phyloP scores from a whole-genome alignment of 495 filamentous ascomycete species.

The Penicillium soppii region DNA sequence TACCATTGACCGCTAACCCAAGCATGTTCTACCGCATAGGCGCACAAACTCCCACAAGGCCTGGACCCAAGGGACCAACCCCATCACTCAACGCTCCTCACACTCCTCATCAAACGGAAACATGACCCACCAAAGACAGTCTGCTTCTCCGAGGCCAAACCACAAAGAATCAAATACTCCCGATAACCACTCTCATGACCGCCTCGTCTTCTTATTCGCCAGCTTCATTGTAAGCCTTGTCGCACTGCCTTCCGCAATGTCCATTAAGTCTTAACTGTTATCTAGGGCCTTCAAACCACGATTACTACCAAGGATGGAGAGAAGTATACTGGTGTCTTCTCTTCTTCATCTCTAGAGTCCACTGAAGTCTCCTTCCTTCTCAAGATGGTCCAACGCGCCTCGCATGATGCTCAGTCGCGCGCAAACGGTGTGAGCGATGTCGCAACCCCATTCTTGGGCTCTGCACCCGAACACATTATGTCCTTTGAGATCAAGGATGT shows the following conservation, averaged over 20 bases:
- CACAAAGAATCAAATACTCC: conserved; percentile 54
- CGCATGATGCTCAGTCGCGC: conserved; percentile 45
- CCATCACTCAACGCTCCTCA: conserved; percentile 60
- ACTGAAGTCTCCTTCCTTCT: conserved; percentile 64
- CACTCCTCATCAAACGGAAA: conserved; percentile 54
- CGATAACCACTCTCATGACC: conserved; percentile 65
- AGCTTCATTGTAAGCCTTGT: conserved; percentile 59
- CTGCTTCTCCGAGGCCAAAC: conserved; percentile 38
- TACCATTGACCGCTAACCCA: conserved; percentile 17
- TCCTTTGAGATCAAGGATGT: conserved; percentile 78
- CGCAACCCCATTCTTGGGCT: conserved; percentile 57
- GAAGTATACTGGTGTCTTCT: conserved; percentile 71
- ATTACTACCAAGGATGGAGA: conserved; percentile 70
- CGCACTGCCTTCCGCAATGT: conserved; percentile 7
- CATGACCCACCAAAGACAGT: conserved; percentile 41
- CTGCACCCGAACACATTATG: conserved; percentile 67
- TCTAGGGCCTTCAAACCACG: conserved; percentile 65
- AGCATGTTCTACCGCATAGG: conserved; percentile 32
- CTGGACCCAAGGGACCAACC: conserved; percentile 64
- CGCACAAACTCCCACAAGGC: conserved; percentile 57
- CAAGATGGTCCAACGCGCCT: conserved; percentile 77
- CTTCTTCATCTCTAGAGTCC: conserved; percentile 55
- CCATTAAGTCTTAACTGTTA: conserved; percentile 13
- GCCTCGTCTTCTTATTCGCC: conserved; percentile 61
- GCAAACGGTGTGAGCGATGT: conserved; percentile 56